These are phyloP conservation scores for Paecilomyces dactylethromorphus DNA, from an alignment of 2,329 filamentous ascomycete genomes.

Conservation along the genomic window DNA sequence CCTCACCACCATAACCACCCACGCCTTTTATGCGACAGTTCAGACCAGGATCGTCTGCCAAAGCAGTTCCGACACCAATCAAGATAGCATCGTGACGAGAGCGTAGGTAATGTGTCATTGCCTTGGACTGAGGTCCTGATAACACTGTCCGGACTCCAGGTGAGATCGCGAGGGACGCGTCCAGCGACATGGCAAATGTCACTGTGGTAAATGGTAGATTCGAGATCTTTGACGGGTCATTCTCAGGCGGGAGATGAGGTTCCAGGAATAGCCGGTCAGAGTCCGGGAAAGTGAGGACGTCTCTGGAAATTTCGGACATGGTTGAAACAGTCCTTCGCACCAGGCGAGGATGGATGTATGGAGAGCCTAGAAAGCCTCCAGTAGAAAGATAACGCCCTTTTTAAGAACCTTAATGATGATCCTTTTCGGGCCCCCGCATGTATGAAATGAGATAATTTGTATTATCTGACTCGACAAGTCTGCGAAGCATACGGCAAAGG, in stretches of 20 bases:
- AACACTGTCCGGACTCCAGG: constrained; percentile 70
- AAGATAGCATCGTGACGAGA: constrained; percentile 77
- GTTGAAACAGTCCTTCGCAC: neutral
- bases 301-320: neutral
- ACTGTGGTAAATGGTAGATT: constrained; percentile 58
- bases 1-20: constrained; percentile 45
- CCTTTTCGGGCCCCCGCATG: too few species aligned
- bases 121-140: constrained; percentile 76
- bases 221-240: constrained; percentile 10
- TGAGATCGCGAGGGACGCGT: constrained; percentile 65
- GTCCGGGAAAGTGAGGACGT: neutral
- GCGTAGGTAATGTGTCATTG: constrained; percentile 92
- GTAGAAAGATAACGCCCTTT: too few species aligned
- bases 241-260: neutral
- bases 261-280: neutral
- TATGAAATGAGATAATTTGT: too few species aligned
- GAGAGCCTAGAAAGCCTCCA: too few species aligned
- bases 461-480: too few species aligned
- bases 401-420: too few species aligned
- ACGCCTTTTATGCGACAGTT: constrained; percentile 70
- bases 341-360: too few species aligned
- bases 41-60: constrained; percentile 76
- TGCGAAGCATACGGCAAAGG: too few species aligned
- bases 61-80: constrained; percentile 74
- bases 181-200: constrained; percentile 82